Evolutionary conservation across 345 rosid genomes (phyloP).

Genomic region (Cardamine chenopodiifolia): DNA sequence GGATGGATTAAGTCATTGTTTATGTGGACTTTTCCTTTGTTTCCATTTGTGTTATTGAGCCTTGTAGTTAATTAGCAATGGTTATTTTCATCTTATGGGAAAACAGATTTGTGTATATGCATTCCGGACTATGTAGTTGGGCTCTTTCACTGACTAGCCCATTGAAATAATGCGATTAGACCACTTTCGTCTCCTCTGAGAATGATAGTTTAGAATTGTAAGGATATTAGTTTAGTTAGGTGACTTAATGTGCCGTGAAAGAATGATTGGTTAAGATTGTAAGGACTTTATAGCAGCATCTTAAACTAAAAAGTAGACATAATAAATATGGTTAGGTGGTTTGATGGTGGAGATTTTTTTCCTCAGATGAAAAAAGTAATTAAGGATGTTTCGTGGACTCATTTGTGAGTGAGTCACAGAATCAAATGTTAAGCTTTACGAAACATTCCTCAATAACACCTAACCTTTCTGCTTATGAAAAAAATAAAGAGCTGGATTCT

Average conservation of each 20-base stretch:
- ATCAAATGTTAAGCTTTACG: conserved; percentile 36
- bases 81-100: neutral
- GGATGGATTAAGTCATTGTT: neutral
- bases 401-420: conserved; percentile 21
- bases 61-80: neutral
- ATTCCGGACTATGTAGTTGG: neutral
- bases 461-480: conserved; percentile 5
- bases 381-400: conserved; percentile 10
- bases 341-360: conserved; percentile 15
- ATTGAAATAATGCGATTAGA: neutral
- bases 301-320: conserved; percentile 2
- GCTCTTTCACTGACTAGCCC: neutral
- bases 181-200: neutral
- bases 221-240: neutral
- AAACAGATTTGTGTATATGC: neutral
- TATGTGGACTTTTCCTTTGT: conserved; percentile 24
- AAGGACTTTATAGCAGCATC: neutral
- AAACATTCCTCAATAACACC: conserved; percentile 34
- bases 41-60: neutral
- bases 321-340: conserved; percentile 22
- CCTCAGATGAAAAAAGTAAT: neutral
- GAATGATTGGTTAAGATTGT: neutral
- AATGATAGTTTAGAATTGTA: neutral
- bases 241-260: neutral
- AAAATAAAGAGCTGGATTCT: neutral